Evolutionary conservation across 2,329 filamentous ascomycete species (phyloP), one percentile per base, ranked within the genome.

Genomic region (Thermomyces lanuginosus): DNA sequence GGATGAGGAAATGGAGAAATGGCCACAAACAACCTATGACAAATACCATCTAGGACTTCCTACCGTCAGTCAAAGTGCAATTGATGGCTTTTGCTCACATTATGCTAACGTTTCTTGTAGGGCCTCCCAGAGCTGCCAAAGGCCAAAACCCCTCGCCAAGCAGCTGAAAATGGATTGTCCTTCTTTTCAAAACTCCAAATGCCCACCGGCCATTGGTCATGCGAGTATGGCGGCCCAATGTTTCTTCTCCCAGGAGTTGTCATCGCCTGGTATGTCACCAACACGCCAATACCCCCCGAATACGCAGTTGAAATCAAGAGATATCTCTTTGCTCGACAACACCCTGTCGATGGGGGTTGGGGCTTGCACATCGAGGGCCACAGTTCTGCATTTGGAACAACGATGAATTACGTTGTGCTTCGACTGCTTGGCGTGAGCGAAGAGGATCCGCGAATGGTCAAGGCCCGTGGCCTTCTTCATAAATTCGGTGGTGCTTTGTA

Each of bases 161-260:
- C 81, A 4, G 82, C 81, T 3, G 62, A 66, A 33, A 98, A 98
- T 56, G 83, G 77, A 19, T 64, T 95, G 28, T 61, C 69, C 3
- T 95, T 92, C 61, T 92, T 91, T 58, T 79, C 84, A 31, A 69
- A 86, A 36, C 68, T 95, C 13, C 89, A 98, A 50, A 64, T 93
- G 1, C 72, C 76, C 8, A 76, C 81, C 1, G 89, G 89, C 4
- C 81, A 93, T 46, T 98, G 89, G 89, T 89, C 66, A 4, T 95
- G 86, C 58, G 89, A 98, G 51, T 98, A 98, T 57, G 89, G 89
- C 29, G 89, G 89, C 0, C 89, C 89, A 3, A 86, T 93, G 80
- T 98, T 98, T 47, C 67, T 95, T 20, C 63, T 95, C 1, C 82
- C 86, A 0, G 81, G 86, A 22, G 51, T 92, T 12, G 72, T 93